Base-by-base conservation (phyloP, 2,329 filamentous ascomycete genomes). In the Fusarium xyrophilum region DNA sequence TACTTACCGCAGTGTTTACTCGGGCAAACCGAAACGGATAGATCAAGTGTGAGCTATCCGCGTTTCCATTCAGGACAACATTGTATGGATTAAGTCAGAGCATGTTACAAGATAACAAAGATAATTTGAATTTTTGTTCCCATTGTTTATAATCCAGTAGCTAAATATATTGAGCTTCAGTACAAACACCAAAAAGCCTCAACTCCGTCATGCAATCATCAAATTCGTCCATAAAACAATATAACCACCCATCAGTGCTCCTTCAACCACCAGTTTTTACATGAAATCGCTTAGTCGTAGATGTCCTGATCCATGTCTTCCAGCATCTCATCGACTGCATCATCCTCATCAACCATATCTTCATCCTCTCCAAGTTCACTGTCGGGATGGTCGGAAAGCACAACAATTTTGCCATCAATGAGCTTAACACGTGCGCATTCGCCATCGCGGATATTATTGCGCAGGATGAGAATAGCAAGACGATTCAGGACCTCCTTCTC, bases 401-500 rank as follows among this genome's bases (percentile, higher is more conserved):
- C 93, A 5, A 88, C 82, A 62, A 98, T 90, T 78, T 92, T 92
- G 46, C 92, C 92, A 67, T 93, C 88, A 32, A 91, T 86, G 64
- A 98, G 84, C 46, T 92, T 89, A 27, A 98, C 93, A 28, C 87
- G 84, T 2, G 96, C 96, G 4, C 80, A 82, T 82, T 99, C 96
- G 43, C 94, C 94, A 70, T 99, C 95, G 72, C 86, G 88, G 77
- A 99, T 90, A 56, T 87, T 89, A 68, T 93, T 93, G 68, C 93
- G 88, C 27, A 99, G 85, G 68, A 99, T 96, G 68, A 98, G 86
- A 40, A 99, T 92, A 3, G 96, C 96, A 68, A 99, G 83, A 51
- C 90, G 89, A 81, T 99, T 99, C 74, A 99, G 88, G 5, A 99
- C 93, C 80, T 99, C 96, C 81, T 96, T 96, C 83, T 99, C 96